Evolutionary conservation across 306 rosid genomes (phyloP).

Genomic region (Hippophae gyantsensis): DNA sequence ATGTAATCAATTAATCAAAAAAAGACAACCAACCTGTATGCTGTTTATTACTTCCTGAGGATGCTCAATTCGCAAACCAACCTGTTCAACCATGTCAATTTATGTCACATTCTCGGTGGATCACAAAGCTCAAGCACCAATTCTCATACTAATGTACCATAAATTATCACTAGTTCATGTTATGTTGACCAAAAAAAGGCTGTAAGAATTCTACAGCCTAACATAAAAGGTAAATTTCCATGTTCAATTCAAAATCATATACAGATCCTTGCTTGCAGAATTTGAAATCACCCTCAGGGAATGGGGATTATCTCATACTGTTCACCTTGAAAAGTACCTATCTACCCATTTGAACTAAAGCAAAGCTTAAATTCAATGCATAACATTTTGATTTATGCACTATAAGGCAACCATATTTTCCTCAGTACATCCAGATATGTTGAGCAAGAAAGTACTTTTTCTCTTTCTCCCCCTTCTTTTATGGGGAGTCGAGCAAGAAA

Average conservation of each 20-base stretch:
- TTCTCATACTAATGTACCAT: conserved; percentile 10
- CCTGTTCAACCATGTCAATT: conserved; percentile 42
- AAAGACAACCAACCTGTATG: conserved; percentile 56
- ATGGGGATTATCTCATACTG: not conserved
- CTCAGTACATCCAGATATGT: not conserved
- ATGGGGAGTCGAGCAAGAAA: not conserved
- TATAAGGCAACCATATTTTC: not conserved
- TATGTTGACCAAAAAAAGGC: too few relatives aligned
- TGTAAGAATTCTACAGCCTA: too few relatives aligned
- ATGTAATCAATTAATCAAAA: not conserved
- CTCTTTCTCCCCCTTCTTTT: too few relatives aligned
- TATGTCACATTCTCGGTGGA: conserved; percentile 13
- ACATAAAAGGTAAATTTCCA: too few relatives aligned
- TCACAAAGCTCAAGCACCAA: conserved; percentile 4
- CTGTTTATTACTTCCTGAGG: conserved; percentile 83
- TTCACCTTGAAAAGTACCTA: not conserved
- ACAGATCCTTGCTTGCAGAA: not conserved
- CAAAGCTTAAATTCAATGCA: too few relatives aligned
- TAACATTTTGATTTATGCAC: not conserved
- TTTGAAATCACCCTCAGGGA: not conserved
- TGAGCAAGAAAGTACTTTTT: too few relatives aligned
- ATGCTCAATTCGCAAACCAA: conserved; percentile 93
- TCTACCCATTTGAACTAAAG: too few relatives aligned
- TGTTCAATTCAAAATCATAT: not conserved
- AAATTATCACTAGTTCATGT: not conserved